Conservation (phyloP, 1,139 yeast species). For the Suhomyces bokatorum region DNA sequence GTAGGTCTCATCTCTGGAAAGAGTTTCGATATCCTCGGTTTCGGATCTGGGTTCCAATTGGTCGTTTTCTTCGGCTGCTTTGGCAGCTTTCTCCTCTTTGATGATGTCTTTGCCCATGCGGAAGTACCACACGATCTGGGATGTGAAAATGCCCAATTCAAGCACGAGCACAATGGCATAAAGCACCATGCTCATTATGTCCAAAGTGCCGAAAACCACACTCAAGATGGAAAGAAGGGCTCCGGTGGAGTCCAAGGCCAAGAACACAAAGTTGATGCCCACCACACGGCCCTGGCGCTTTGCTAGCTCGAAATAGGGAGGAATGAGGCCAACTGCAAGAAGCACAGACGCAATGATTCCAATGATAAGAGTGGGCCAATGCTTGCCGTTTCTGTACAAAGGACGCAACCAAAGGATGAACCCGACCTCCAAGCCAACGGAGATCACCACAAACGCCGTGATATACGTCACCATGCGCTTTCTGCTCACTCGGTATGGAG, state of each 20-base stretch:
- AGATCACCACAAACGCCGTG: slow-evolving; percentile 38
- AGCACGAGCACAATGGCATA: slow-evolving; percentile 70
- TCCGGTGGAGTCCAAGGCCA: slow-evolving; percentile 75
- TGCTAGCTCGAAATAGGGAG: slow-evolving; percentile 83
- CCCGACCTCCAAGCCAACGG: slow-evolving; percentile 68
- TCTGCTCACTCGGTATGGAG: slow-evolving; percentile 54
- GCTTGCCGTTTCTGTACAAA: slow-evolving; percentile 55
- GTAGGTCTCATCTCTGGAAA: background rate
- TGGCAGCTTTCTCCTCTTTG: slow-evolving; percentile 23
- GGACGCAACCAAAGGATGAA: slow-evolving; percentile 71
- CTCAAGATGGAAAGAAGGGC: slow-evolving; percentile 76
- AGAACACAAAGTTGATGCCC: slow-evolving; percentile 83
- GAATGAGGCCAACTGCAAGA: slow-evolving; percentile 75
- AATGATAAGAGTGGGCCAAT: slow-evolving; percentile 78
- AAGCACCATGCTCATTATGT: slow-evolving; percentile 73
- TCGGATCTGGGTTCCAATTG: background rate
- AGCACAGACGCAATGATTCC: slow-evolving; percentile 80
- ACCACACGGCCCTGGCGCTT: slow-evolving; percentile 81
- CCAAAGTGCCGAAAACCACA: slow-evolving; percentile 61
- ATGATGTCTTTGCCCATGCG: slow-evolving; percentile 41
- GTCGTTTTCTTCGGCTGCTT: background rate
- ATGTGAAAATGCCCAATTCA: slow-evolving; percentile 73
- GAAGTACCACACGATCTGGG: slow-evolving; percentile 72
- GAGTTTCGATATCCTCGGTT: slow-evolving; percentile 1
- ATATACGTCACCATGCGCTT: slow-evolving; percentile 40